Percentiles rank a stretch among this genome's conserved stretches.
phyloP scores from a whole-genome alignment of 225 moss, liverwort and hornwort genomes.

The Pleurozium schreberi region DNA sequence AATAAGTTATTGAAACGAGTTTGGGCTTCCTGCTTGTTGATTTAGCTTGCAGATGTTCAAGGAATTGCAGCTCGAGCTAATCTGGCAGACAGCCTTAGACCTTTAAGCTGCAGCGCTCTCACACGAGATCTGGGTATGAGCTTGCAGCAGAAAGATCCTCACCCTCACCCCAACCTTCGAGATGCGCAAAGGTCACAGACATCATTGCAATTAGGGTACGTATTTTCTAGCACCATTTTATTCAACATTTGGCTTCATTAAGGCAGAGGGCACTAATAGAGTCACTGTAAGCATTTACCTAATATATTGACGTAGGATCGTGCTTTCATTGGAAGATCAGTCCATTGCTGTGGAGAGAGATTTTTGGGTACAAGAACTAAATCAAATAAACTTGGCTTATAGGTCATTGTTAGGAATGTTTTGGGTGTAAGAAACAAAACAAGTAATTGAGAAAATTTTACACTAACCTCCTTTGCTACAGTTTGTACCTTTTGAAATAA shows the following conservation, averaged over 20 bases:
- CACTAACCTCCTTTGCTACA: too few species aligned
- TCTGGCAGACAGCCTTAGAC: conserved; percentile 16
- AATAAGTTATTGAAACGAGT: background rate
- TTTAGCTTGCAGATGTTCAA: conserved; percentile 74
- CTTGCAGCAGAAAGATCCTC: conserved; percentile 40
- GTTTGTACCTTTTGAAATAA: too few species aligned
- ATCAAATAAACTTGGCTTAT: too few species aligned
- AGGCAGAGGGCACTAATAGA: background rate
- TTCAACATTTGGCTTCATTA: background rate
- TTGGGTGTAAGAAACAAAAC: too few species aligned
- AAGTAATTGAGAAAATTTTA: too few species aligned
- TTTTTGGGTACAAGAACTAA: background rate
- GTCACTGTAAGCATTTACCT: background rate
- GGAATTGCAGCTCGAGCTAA: conserved; percentile 40
- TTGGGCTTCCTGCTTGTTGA: background rate
- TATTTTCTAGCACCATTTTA: background rate
- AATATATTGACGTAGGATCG: background rate
- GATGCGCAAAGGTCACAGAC: conserved; percentile 70
- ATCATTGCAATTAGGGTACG: conserved; percentile 68
- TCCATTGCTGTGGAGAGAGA: background rate
- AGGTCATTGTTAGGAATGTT: too few species aligned
- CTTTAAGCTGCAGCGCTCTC: conserved; percentile 12
- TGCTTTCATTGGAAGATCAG: background rate
- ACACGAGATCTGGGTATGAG: conserved; percentile 34
- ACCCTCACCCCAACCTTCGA: conserved; percentile 71